Conservation (phyloP, 805 yeast genomes). For the Pichia thaimueangensis region DNA sequence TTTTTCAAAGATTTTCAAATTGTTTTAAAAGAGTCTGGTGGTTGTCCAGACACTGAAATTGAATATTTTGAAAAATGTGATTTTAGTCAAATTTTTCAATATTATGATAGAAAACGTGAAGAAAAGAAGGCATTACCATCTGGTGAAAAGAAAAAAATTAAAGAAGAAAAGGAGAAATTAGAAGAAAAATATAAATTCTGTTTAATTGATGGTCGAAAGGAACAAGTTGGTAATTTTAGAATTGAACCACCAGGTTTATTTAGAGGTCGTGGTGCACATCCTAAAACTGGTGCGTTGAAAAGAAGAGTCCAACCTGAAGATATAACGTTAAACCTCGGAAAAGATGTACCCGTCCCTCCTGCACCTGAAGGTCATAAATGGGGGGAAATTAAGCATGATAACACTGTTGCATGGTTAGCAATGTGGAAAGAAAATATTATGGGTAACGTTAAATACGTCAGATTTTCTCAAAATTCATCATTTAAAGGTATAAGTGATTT, state of each 20-base stretch:
- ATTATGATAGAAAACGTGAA: conserved; percentile 64
- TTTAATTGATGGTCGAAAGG: conserved; percentile 76
- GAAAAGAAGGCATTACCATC: conserved; percentile 62
- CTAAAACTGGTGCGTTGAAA: conserved; percentile 88
- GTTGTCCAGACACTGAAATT: conserved; percentile 45
- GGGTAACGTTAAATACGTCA: conserved; percentile 76
- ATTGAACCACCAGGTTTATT: conserved; percentile 96
- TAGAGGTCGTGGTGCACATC: conserved; percentile 96
- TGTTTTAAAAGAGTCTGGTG: conserved; percentile 67
- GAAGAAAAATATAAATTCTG: conserved; percentile 84
- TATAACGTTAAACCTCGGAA: conserved; percentile 74
- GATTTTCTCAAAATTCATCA: conserved; percentile 86
- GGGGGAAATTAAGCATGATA: conserved; percentile 87
- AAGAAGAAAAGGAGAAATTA: conserved; percentile 61
- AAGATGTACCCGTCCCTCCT: conserved; percentile 63
- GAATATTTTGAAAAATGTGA: conserved; percentile 64
- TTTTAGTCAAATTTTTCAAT: conserved; percentile 64
- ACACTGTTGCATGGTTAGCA: conserved; percentile 91
- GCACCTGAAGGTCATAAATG: conserved; percentile 86
- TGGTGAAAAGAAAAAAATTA: conserved; percentile 69
- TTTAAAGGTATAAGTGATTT: conserved; percentile 86
- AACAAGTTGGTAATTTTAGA: conserved; percentile 88
- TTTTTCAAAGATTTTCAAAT: conserved; percentile 73
- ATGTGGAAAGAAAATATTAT: conserved; percentile 95
- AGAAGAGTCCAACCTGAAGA: conserved; percentile 86